These are phyloP conservation scores for Pseudogymnoascus sp. DNA, from an alignment of 2,329 filamentous ascomycete genomes.

Conservation along the genomic window DNA sequence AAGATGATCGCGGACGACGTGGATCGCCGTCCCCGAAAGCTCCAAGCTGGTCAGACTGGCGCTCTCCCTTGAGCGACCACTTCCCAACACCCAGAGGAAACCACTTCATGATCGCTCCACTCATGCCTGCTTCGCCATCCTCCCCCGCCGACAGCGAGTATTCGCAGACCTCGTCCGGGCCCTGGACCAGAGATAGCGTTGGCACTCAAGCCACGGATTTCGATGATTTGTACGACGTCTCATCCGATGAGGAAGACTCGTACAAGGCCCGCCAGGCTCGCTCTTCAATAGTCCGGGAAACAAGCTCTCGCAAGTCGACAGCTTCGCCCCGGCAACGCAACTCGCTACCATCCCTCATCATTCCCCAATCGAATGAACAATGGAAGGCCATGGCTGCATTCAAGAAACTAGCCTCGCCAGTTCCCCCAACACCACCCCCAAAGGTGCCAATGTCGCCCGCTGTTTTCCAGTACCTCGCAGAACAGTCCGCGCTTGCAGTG, in stretches of 20 bases:
- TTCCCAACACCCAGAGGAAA: conserved; percentile 66
- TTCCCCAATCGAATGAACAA: conserved; percentile 35
- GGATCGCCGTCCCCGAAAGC: conserved; percentile 33
- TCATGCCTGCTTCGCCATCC: conserved; percentile 54
- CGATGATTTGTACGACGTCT: conserved; percentile 81
- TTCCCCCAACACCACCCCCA: conserved; percentile 56
- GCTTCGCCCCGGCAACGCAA: conserved; percentile 21
- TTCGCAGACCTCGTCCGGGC: conserved; percentile 48
- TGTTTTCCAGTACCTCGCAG: conserved; percentile 60
- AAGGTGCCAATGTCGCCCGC: conserved; percentile 70
- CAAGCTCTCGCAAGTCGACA: conserved; percentile 26
- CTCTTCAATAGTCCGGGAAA: conserved; percentile 26
- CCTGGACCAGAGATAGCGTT: conserved; percentile 56
- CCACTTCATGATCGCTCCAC: conserved; percentile 56
- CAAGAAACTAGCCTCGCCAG: conserved; percentile 48
- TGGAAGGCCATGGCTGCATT: conserved; percentile 40
- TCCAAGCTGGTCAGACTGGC: conserved; percentile 22
- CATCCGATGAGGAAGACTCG: conserved; percentile 60
- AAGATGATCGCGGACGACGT: conserved; percentile 27
- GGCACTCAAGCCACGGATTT: conserved; percentile 65
- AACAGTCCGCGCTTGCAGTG: conserved; percentile 54
- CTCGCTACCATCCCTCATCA: conserved; percentile 44
- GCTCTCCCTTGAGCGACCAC: conserved; percentile 45
- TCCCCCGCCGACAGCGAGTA: conserved; percentile 46
- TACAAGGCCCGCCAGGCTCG: conserved; percentile 39